Conservation (phyloP, 805 yeast species). For the Candida maltosa region DNA sequence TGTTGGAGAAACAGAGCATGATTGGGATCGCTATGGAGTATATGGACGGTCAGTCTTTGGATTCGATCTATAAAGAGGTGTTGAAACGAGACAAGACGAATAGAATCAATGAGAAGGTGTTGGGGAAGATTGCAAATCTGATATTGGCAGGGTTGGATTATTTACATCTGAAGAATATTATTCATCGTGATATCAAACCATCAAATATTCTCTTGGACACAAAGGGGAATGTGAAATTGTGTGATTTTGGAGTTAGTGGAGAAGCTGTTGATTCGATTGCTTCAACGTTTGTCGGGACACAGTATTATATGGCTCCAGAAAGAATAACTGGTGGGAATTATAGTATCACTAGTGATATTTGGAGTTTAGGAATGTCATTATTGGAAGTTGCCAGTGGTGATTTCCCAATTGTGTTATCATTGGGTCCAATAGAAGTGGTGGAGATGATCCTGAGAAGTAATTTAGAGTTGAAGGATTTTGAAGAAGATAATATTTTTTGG, state of each 20-base stretch:
- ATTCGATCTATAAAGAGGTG: slow-evolving; percentile 82
- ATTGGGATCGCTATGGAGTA: slow-evolving; percentile 96
- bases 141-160: slow-evolving; percentile 84
- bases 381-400: slow-evolving; percentile 91
- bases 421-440: slow-evolving; percentile 78
- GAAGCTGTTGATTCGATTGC: slow-evolving; percentile 94
- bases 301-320: slow-evolving; percentile 98
- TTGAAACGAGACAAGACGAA: slow-evolving; percentile 64
- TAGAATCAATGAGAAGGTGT: slow-evolving; percentile 85
- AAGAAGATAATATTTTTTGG: slow-evolving; percentile 76
- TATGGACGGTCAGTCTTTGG: slow-evolving; percentile 91
- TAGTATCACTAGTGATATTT: slow-evolving; percentile 91
- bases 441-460: slow-evolving; percentile 77
- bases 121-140: slow-evolving; percentile 86
- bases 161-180: slow-evolving; percentile 80
- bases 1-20: slow-evolving; percentile 70
- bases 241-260: slow-evolving; percentile 98
- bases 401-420: slow-evolving; percentile 53
- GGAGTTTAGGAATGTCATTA: slow-evolving; percentile 84
- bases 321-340: slow-evolving; percentile 94
- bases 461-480: slow-evolving; percentile 77
- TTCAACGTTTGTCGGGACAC: slow-evolving; percentile 95
- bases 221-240: slow-evolving; percentile 80
- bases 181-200: slow-evolving; percentile 95
- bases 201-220: slow-evolving; percentile 80